These are phyloP conservation scores for Phaeosphaeriaceae sp. DNA, from an alignment of 2,329 filamentous ascomycete genomes.

Conservation along the genomic window DNA sequence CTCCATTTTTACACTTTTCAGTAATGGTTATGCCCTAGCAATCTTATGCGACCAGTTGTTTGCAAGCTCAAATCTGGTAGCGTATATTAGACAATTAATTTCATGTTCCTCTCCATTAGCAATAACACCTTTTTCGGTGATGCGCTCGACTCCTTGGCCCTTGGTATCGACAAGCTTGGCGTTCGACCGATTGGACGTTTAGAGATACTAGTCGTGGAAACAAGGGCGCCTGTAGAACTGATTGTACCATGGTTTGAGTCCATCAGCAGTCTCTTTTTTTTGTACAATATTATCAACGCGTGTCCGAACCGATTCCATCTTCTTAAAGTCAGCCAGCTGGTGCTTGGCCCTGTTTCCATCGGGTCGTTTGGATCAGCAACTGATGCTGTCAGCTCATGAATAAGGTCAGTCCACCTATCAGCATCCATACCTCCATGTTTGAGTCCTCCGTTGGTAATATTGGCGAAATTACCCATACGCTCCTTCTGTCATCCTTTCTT, in stretches of 20 bases:
- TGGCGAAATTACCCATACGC: constrained; percentile 55
- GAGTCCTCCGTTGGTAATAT: constrained; percentile 41
- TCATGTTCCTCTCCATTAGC: constrained; percentile 57
- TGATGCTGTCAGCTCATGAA: constrained; percentile 18
- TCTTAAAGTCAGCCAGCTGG: constrained; percentile 44
- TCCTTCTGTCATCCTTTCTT: constrained; percentile 58
- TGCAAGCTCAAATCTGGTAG: constrained; percentile 53
- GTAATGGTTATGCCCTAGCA: constrained; percentile 53
- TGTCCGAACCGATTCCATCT: constrained; percentile 53
- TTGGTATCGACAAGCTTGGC: constrained; percentile 68
- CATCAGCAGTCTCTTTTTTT: constrained; percentile 58
- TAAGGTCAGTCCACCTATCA: constrained; percentile 57
- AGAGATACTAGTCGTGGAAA: constrained; percentile 66
- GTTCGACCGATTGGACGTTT: constrained; percentile 63
- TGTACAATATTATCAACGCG: constrained; percentile 58
- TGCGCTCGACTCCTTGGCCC: constrained; percentile 56
- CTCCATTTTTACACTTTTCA: constrained; percentile 55
- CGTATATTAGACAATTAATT: constrained; percentile 56
- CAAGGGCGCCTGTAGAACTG: constrained; percentile 68
- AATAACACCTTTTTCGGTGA: constrained; percentile 52
- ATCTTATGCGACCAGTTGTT: constrained; percentile 41
- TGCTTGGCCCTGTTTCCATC: constrained; percentile 20
- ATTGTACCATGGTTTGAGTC: constrained; percentile 66
- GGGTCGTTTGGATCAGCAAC: constrained; percentile 14
- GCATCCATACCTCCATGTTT: constrained; percentile 51